Conservation (phyloP, 1,284 basidiomycete species). For the Ceratorhiza oryzae-sativae region DNA sequence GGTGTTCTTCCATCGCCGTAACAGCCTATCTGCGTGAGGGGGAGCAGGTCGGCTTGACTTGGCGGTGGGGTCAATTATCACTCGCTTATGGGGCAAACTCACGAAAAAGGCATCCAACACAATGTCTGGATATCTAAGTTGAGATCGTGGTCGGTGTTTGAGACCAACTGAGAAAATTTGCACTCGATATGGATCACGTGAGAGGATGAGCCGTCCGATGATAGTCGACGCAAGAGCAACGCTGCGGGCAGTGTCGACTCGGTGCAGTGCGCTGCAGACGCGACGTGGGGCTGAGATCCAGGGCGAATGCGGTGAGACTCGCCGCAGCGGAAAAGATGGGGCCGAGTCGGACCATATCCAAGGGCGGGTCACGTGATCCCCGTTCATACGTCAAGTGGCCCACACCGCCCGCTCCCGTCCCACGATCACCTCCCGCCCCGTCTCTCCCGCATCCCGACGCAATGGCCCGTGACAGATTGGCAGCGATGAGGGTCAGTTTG, state of each 20-base stretch:
- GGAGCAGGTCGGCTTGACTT: constrained; percentile 33
- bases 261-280: neutral
- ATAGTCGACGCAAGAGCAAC: neutral
- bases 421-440: neutral
- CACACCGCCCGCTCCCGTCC: constrained; percentile 26
- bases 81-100: constrained; percentile 11
- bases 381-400: constrained; percentile 11
- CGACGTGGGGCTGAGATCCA: neutral
- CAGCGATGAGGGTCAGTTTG: constrained; percentile 32
- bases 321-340: neutral
- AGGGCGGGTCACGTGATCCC: constrained; percentile 12
- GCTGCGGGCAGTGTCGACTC: constrained; percentile 33
- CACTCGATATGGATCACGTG: constrained; percentile 32
- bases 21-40: constrained; percentile 24
- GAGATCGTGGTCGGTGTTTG: constrained; percentile 33
- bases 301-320: neutral
- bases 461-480: constrained; percentile 35
- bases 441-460: neutral
- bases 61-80: constrained; percentile 30
- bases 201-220: constrained; percentile 25
- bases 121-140: constrained; percentile 12
- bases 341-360: constrained; percentile 23
- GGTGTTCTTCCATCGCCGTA: constrained; percentile 35
- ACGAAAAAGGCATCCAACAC: neutral
- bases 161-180: constrained; percentile 36